Conservation (phyloP, 129 eudicot species). For the Centaurea solstitialis region DNA sequence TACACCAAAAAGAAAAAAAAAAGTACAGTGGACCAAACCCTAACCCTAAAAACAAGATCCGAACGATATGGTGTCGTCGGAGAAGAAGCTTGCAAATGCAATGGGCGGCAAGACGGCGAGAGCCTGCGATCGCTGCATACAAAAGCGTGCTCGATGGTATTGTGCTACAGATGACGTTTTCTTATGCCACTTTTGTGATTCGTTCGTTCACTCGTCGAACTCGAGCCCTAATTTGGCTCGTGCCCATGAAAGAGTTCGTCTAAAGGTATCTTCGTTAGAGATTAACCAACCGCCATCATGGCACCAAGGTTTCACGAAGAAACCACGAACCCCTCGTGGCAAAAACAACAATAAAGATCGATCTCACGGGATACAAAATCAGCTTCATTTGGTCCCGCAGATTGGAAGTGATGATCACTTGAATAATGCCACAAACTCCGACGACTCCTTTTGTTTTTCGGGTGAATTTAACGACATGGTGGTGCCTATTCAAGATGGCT, state of each 20-base stretch:
- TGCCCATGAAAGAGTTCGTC: constrained; percentile 53
- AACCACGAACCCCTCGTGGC: constrained; percentile 60
- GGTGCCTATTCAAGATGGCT: not conserved
- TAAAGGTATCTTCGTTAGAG: constrained; percentile 12
- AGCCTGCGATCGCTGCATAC: constrained; percentile 60
- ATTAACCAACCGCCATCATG: constrained; percentile 33
- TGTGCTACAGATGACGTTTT: constrained; percentile 64
- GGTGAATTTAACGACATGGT: constrained; percentile 24
- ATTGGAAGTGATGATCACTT: constrained; percentile 32
- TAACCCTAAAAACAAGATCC: not conserved
- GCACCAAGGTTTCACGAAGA: constrained; percentile 57
- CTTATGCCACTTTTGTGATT: constrained; percentile 58
- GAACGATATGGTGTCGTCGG: constrained; percentile 23
- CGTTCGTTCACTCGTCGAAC: constrained; percentile 51
- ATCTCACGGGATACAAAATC: constrained; percentile 12
- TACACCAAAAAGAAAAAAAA: not conserved
- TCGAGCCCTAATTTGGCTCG: constrained; percentile 46
- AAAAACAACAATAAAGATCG: constrained; percentile 33
- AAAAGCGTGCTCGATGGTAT: constrained; percentile 61
- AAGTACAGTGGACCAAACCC: constrained; percentile 34
- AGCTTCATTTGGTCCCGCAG: constrained; percentile 51
- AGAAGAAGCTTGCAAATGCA: constrained; percentile 41
- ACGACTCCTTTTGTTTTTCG: constrained; percentile 41
- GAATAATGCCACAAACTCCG: constrained; percentile 31
- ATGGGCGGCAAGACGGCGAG: constrained; percentile 57